Evolutionary conservation across 2,329 filamentous ascomycete genomes (phyloP).

Genomic region (Pseudopithomyces maydicus): DNA sequence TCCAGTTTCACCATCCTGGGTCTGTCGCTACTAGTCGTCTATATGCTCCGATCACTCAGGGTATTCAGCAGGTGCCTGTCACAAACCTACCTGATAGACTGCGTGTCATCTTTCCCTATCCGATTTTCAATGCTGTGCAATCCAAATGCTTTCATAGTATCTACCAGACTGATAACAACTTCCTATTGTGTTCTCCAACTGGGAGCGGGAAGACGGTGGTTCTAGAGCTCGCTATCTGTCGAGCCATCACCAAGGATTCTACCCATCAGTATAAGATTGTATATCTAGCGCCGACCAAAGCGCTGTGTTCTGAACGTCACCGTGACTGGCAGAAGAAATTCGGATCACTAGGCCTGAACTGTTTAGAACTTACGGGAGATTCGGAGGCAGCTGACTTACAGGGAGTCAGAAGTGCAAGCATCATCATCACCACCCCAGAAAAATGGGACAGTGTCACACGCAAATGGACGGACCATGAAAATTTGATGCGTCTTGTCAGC

Average conservation of each 20-base stretch:
- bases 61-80: constrained; percentile 64
- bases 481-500: constrained; percentile 74
- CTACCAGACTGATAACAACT: constrained; percentile 72
- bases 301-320: constrained; percentile 76
- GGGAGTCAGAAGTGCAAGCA: constrained; percentile 73
- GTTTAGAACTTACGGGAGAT: constrained; percentile 82
- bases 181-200: constrained; percentile 81
- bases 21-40: background rate
- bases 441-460: constrained; percentile 91
- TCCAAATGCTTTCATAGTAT: constrained; percentile 75
- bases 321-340: constrained; percentile 82
- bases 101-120: constrained; percentile 72
- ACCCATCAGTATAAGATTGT: constrained; percentile 76
- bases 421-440: constrained; percentile 87
- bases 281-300: constrained; percentile 85
- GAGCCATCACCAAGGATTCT: constrained; percentile 62
- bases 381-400: constrained; percentile 70
- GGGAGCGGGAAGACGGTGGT: constrained; percentile 85
- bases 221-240: constrained; percentile 81
- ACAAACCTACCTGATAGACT: constrained; percentile 71
- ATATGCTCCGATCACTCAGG: constrained; percentile 54
- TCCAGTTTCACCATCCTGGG: background rate
- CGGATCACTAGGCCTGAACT: constrained; percentile 66
- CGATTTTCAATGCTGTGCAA: constrained; percentile 80
- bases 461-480: constrained; percentile 82